These are phyloP conservation scores for Umbelopsis sp. DNA, from an alignment of 371 early-diverging fungal species.

Conservation along the genomic window DNA sequence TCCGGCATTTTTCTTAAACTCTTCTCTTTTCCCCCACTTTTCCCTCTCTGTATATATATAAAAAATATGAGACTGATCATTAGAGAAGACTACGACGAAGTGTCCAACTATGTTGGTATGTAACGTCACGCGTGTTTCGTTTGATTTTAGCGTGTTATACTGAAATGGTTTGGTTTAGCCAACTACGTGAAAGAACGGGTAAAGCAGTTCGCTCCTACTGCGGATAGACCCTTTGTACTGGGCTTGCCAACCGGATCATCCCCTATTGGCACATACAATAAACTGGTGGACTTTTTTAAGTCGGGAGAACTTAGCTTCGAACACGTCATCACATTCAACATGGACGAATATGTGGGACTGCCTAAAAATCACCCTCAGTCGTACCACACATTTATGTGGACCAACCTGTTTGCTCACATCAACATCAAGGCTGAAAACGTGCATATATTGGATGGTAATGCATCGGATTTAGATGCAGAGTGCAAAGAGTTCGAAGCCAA, in stretches of 20 bases:
- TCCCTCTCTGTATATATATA: slow-evolving; percentile 10
- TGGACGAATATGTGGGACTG: slow-evolving; percentile 71
- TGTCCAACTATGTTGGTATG: slow-evolving; percentile 67
- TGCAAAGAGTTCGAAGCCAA: slow-evolving; percentile 80
- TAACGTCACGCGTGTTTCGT: no score
- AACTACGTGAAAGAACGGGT: slow-evolving; percentile 83
- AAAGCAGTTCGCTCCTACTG: slow-evolving; percentile 75
- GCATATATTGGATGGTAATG: slow-evolving; percentile 85
- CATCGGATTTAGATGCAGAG: slow-evolving; percentile 78
- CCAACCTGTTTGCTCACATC: slow-evolving; percentile 80
- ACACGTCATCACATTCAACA: slow-evolving; percentile 73
- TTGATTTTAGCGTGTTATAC: not conserved
- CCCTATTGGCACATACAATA: slow-evolving; percentile 75
- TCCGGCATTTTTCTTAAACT: slow-evolving; percentile 8
- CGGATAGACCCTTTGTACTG: slow-evolving; percentile 79
- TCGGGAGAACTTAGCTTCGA: slow-evolving; percentile 65
- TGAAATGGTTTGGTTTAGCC: slow-evolving; percentile 43
- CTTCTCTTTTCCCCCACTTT: slow-evolving; percentile 22
- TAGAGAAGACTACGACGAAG: slow-evolving; percentile 68
- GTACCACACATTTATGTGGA: slow-evolving; percentile 91
- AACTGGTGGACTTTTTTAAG: slow-evolving; percentile 63
- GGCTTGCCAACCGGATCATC: slow-evolving; percentile 89
- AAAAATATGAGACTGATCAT: slow-evolving; percentile 70
- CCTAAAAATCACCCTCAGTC: slow-evolving; percentile 79
- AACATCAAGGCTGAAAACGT: slow-evolving; percentile 81